A percentile compares a stretch with the other conserved stretches of the same genome.
Evolutionary conservation across 345 rosid species (phyloP).

Genomic region (Eucalyptus camaldulensis): DNA sequence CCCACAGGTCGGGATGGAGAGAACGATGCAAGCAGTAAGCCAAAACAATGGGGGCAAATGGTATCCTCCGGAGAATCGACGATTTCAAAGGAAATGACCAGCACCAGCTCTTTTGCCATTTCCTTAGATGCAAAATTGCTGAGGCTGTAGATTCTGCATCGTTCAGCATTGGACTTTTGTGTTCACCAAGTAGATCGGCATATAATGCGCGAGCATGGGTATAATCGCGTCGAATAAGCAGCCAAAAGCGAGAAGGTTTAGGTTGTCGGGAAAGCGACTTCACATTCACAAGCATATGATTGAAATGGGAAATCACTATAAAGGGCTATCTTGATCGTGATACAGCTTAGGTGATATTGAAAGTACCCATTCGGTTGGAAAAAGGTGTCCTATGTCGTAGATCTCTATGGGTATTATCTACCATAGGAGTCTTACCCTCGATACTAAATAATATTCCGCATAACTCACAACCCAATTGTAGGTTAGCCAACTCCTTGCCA

Average conservation of each 20-base stretch:
- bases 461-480: not conserved
- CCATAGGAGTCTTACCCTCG: not conserved
- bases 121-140: not conserved
- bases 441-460: rapidly evolving
- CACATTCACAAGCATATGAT: not conserved
- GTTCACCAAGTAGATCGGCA: not conserved
- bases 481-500: not conserved
- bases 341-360: not conserved
- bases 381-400: not conserved
- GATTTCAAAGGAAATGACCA: not conserved
- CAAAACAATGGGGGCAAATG: not conserved
- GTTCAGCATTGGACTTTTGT: not conserved
- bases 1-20: not conserved
- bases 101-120: not conserved
- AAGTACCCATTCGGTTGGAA: not conserved
- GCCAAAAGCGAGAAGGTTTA: not conserved
- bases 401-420: not conserved
- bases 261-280: not conserved
- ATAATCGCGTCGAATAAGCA: not conserved
- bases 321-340: not conserved
- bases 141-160: not conserved
- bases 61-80: not conserved
- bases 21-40: not conserved
- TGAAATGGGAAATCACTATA: not conserved
- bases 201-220: not conserved